Conservation (phyloP, 805 yeast species). For the Cyberlindnera xylosilytica region DNA sequence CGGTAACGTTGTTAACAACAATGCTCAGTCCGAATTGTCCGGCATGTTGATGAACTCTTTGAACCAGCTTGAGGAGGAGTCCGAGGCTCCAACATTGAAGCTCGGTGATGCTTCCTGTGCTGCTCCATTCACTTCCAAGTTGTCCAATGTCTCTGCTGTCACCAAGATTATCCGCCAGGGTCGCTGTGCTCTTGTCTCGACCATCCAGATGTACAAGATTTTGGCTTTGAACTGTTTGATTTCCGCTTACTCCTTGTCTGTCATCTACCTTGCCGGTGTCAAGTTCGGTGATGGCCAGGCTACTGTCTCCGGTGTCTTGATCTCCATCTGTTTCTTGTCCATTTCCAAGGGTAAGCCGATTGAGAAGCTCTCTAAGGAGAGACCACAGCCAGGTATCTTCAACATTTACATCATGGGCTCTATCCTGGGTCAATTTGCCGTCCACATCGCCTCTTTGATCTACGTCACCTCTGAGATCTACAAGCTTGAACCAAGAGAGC, state of each 20-base stretch:
- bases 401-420: slow-evolving; percentile 97
- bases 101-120: slow-evolving; percentile 99
- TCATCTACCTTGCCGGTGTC: slow-evolving; percentile 93
- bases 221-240: slow-evolving; percentile 95
- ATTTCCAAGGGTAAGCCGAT: slow-evolving; percentile 92
- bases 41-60: slow-evolving; percentile 59
- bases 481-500: slow-evolving; percentile 87
- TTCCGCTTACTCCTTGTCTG: slow-evolving; percentile 93
- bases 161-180: slow-evolving; percentile 96
- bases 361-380: slow-evolving; percentile 82
- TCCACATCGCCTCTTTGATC: slow-evolving; percentile 79
- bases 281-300: slow-evolving; percentile 98
- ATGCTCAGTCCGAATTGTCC: slow-evolving; percentile 47
- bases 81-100: slow-evolving; percentile 88
- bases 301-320: slow-evolving; percentile 89
- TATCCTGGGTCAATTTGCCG: slow-evolving; percentile 91
- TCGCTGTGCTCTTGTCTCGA: slow-evolving; percentile 94
- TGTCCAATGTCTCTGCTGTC: slow-evolving; percentile 88
- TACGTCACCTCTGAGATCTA: slow-evolving; percentile 84
- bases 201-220: slow-evolving; percentile 98
- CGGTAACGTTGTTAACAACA: slow-evolving; percentile 28
- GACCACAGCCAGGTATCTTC: slow-evolving; percentile 98
- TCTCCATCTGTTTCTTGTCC: slow-evolving; percentile 92
- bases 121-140: slow-evolving; percentile 96
- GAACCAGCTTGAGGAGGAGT: slow-evolving; percentile 57